These are phyloP conservation scores for Mangifera indica DNA, from an alignment of 345 rosid species.

Conservation along the genomic window DNA sequence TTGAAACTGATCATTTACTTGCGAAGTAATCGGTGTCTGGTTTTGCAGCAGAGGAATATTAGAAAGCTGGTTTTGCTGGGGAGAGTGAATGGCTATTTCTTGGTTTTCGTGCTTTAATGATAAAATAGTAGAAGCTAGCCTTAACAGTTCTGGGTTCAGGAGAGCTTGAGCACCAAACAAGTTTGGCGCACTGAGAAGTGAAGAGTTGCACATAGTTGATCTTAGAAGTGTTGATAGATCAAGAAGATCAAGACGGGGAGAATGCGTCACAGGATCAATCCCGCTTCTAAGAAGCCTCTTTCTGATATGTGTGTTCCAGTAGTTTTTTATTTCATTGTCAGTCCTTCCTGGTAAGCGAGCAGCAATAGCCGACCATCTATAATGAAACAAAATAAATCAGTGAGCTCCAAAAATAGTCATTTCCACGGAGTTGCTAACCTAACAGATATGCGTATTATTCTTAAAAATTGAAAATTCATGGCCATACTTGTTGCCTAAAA, in stretches of 20 bases:
- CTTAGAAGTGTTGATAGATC: slow-evolving; percentile 67
- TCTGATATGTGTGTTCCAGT: slow-evolving; percentile 92
- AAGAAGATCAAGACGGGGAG: slow-evolving; percentile 75
- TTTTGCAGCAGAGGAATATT: slow-evolving; percentile 23
- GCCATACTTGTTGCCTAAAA: slow-evolving; percentile 84
- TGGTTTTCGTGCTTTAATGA: slow-evolving; percentile 54
- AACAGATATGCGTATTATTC: neutral
- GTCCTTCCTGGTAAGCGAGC: slow-evolving; percentile 96
- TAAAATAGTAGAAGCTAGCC: slow-evolving; percentile 40
- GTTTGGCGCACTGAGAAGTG: slow-evolving; percentile 45
- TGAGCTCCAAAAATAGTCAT: neutral
- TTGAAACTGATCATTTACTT: slow-evolving; percentile 23
- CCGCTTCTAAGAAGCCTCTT: slow-evolving; percentile 83
- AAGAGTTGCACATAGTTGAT: slow-evolving; percentile 38
- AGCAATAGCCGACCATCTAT: slow-evolving; percentile 98
- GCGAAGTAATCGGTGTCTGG: slow-evolving; percentile 21
- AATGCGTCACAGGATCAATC: slow-evolving; percentile 91
- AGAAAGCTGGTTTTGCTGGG: slow-evolving; percentile 40
- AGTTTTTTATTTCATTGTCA: slow-evolving; percentile 92
- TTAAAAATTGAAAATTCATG: neutral
- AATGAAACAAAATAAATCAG: neutral
- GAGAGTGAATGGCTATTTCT: slow-evolving; percentile 28
- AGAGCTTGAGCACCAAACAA: slow-evolving; percentile 46
- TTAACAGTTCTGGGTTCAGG: slow-evolving; percentile 46
- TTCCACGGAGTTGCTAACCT: slow-evolving; percentile 34